These are phyloP conservation scores for Aegilops sharonensis DNA, from an alignment of 176 grass and related monocot genomes.

Conservation along the genomic window DNA sequence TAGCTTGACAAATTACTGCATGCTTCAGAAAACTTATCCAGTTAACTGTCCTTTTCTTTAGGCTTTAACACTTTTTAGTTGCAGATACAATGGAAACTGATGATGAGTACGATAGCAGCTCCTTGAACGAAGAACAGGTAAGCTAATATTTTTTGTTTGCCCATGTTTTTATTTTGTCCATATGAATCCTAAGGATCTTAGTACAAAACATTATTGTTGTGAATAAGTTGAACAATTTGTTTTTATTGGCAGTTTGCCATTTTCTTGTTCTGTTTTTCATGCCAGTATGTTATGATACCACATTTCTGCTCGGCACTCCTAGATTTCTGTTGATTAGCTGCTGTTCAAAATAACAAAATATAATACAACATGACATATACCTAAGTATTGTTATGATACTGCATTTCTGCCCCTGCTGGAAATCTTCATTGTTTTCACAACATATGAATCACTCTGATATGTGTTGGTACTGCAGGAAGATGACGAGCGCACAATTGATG, in stretches of 20 bases:
- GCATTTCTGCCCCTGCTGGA: not conserved
- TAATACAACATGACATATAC: no score
- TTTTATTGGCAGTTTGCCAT: not conserved
- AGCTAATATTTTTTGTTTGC: constrained; percentile 32
- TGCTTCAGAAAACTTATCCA: not conserved
- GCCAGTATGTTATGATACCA: not conserved
- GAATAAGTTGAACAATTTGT: not conserved
- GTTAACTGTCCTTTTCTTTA: not conserved
- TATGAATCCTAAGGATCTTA: not conserved
- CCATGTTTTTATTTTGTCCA: not conserved
- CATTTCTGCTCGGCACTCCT: not conserved
- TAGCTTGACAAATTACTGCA: constrained; percentile 24
- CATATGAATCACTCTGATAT: not conserved
- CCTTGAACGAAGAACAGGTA: constrained; percentile 75
- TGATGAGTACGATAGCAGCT: constrained; percentile 66
- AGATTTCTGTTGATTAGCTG: constrained; percentile 13
- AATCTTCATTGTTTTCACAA: not conserved
- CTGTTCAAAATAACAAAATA: constrained; percentile 13
- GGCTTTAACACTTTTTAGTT: constrained; percentile 26
- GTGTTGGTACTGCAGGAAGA: constrained; percentile 64
- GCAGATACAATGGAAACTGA: constrained; percentile 64
- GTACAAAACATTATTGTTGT: not conserved
- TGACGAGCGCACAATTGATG: constrained; percentile 83
- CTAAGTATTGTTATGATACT: no score
- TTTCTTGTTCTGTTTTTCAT: constrained; percentile 5